Conservation (phyloP, 73 alveolate genomes). For the Effrenium voratum region DNA sequence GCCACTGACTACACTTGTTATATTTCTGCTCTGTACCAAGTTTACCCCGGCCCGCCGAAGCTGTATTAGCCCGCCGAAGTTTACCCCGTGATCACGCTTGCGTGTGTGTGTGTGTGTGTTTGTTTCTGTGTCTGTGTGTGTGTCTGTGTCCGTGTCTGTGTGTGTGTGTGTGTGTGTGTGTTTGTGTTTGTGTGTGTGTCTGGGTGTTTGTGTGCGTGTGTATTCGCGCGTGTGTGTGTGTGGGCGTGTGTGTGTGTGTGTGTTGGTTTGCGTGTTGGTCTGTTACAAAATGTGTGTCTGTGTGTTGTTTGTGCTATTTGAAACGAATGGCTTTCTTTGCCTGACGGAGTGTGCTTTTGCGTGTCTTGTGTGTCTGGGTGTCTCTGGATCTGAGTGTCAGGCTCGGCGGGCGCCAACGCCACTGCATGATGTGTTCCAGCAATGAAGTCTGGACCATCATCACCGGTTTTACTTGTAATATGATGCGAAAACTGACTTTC, state of each 20-base stretch:
- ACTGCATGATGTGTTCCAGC: no score
- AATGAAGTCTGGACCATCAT: no score
- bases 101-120: neutral
- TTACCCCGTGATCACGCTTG: neutral
- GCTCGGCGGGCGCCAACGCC: no score
- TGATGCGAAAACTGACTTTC: no score
- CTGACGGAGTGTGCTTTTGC: neutral
- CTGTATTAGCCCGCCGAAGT: no score
- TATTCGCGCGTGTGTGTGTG: neutral
- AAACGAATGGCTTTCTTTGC: no score
- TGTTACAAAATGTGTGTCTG: neutral
- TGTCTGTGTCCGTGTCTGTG: neutral
- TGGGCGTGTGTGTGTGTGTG: neutral
- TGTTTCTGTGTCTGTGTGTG: neutral
- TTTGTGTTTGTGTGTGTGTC: neutral
- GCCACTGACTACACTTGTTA: no score
- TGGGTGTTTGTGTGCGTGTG: neutral
- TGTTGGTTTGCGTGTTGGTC: neutral
- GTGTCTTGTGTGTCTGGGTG: neutral
- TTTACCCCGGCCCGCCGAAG: no score
- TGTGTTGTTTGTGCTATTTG: no score
- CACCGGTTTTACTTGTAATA: no score
- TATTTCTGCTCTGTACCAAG: no score
- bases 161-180: neutral
- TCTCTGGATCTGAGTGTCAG: neutral